Percentiles rank a stretch among this genome's conserved stretches.
These are phyloP conservation scores for Aureobasidium melanogenum DNA, from an alignment of 2,329 filamentous ascomycete genomes.

Conservation along the genomic window DNA sequence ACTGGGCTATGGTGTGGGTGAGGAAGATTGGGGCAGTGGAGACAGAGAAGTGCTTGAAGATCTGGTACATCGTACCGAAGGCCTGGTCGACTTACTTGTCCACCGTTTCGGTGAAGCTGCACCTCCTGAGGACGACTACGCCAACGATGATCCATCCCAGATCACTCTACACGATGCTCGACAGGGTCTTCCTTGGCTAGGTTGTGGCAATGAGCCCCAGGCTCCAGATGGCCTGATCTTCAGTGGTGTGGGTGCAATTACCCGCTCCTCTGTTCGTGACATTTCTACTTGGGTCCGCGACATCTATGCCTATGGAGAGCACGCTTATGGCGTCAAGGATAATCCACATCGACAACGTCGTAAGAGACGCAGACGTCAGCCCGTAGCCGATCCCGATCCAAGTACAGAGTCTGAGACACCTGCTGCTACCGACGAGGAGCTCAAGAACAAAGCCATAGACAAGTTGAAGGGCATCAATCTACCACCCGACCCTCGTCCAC, in stretches of 20 bases:
- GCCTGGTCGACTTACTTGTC: conserved; percentile 79
- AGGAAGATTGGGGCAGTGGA: conserved; percentile 89
- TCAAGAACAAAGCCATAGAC: not conserved
- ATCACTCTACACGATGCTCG: conserved; percentile 16
- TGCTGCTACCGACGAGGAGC: not conserved
- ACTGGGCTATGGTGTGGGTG: conserved; percentile 85
- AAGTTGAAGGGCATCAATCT: not conserved
- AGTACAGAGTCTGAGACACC: not conserved
- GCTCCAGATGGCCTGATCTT: conserved; percentile 81
- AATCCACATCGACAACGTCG: conserved; percentile 61
- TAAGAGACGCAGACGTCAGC: conserved; percentile 31
- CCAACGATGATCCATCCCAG: conserved; percentile 1
- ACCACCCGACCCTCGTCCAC: conserved; percentile 15
- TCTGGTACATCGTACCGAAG: conserved; percentile 69
- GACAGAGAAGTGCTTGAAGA: conserved; percentile 90
- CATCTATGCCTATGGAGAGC: conserved; percentile 72
- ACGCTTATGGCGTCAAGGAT: conserved; percentile 76
- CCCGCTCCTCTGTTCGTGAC: conserved; percentile 60
- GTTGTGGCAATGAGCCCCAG: conserved; percentile 56
- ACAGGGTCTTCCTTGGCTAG: conserved; percentile 54
- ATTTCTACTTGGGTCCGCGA: conserved; percentile 82
- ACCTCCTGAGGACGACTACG: conserved; percentile 18
- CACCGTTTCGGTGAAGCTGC: conserved; percentile 65
- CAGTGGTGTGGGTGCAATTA: conserved; percentile 66
- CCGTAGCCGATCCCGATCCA: not conserved